These are phyloP conservation scores for Chenopodium quinoa DNA, from an alignment of 148 eudicot genomes.

Conservation along the genomic window DNA sequence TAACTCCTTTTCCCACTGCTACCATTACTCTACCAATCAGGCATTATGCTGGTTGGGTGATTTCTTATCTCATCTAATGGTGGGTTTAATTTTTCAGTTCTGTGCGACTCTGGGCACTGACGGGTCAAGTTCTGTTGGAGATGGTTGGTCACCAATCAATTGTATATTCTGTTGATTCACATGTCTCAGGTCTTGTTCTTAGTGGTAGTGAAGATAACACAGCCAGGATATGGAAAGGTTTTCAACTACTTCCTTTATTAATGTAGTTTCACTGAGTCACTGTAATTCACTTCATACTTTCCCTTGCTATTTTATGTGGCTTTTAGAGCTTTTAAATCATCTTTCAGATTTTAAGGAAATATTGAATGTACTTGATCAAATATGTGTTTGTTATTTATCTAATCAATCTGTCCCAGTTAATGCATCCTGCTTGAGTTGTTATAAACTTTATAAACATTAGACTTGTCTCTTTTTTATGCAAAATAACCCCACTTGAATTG, in stretches of 20 bases:
- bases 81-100: conserved; percentile 45
- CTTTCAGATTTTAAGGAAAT: neutral
- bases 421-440: neutral
- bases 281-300: neutral
- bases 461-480: neutral
- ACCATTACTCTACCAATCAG: neutral
- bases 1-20: neutral
- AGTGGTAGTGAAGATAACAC: conserved; percentile 96
- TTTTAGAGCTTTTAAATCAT: neutral
- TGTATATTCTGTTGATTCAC: conserved; percentile 95
- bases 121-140: conserved; percentile 84
- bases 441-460: neutral
- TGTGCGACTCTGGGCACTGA: conserved; percentile 83
- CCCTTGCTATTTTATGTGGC: neutral
- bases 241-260: conserved; percentile 7
- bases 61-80: neutral
- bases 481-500: neutral
- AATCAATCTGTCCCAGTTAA: neutral
- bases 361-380: neutral
- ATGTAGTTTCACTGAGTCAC: neutral
- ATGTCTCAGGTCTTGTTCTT: conserved; percentile 71
- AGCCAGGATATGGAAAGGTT: conserved; percentile 97
- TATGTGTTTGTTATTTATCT: neutral
- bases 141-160: conserved; percentile 97
- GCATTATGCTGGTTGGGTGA: neutral